Conservation (phyloP, 805 yeast genomes). For the Priceomyces castillae region DNA sequence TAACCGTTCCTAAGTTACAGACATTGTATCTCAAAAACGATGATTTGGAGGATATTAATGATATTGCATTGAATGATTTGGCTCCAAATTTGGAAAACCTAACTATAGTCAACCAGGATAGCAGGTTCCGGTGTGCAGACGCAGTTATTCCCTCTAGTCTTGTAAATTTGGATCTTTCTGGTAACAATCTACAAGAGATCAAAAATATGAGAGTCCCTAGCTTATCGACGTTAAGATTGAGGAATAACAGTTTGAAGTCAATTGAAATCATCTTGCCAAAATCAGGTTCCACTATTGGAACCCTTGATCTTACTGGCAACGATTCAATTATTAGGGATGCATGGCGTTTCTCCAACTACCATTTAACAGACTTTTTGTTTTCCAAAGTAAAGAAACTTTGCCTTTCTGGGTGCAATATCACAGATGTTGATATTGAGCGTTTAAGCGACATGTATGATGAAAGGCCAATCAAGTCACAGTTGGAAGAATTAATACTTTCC, state of each 20-base stretch:
- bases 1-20: constrained; percentile 5
- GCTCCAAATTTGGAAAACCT: constrained; percentile 4
- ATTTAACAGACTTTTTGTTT: constrained; percentile 7
- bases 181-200: constrained; percentile 8
- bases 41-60: constrained; percentile 4
- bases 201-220: constrained; percentile 1
- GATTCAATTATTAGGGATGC: constrained; percentile 7
- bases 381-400: constrained; percentile 4
- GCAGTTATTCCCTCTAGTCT: constrained; percentile 7
- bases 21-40: constrained; percentile 8
- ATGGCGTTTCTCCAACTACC: constrained; percentile 6
- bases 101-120: background rate
- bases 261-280: constrained; percentile 2
- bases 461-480: background rate
- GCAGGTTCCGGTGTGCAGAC: constrained; percentile 4
- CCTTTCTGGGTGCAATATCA: constrained; percentile 10
- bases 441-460: constrained; percentile 8
- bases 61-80: background rate
- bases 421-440: constrained; percentile 10
- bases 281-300: background rate
- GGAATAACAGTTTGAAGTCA: constrained; percentile 8
- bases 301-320: constrained; percentile 9
- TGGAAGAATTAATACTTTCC: constrained; percentile 7
- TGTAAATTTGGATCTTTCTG: constrained; percentile 5
- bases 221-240: constrained; percentile 6